Base-by-base conservation (phyloP, 495 filamentous ascomycete genomes). In the Mycothermus thermophilus region DNA sequence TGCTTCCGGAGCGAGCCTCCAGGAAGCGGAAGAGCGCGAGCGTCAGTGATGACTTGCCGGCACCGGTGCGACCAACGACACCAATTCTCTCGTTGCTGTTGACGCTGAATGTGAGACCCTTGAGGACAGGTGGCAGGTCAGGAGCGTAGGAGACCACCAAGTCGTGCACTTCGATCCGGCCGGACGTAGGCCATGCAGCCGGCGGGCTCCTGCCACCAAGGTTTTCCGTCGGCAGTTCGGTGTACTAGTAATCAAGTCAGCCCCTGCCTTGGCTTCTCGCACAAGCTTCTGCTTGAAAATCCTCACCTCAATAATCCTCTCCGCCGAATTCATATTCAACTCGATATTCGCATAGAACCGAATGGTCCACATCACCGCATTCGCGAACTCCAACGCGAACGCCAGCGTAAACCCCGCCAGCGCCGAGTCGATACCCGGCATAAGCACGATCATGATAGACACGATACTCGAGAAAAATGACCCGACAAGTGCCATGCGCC, bases 21-120 rank as follows among this genome's bases (percentile, higher is more conserved):
- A 92, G 57, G 57, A 88, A 88, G 5, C 82, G 82, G 69, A 87
- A 92, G 0, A 92, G 57, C 0, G 83, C 82, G 0, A 92, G 64
- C 1, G 83, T 86, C 7, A 92, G 58, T 1, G 81, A 86, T 0
- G 80, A 87, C 48, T 93, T 93, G 12, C 85, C 85, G 0, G 83
- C 83, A 9, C 85, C 85, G 8, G 85, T 93, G 13, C 85, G 75
- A 8, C 85, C 85, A 7, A 90, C 80, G 1, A 93, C 77, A 11
- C 83, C 85, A 24, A 93, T 60, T 3, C 83, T 67, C 51, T 93
- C 73, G 44, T 82, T 82, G 22, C 69, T 64, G 32, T 82, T 66
- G 19, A 87, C 62, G 7, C 55, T 62, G 56, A 93, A 87, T 18
- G 60, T 72, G 16, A 93, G 63, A 0, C 75, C 80, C 46, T 86